phyloP scores from a whole-genome alignment of 2,329 filamentous ascomycete genomes.

The Epichloe festucae region DNA sequence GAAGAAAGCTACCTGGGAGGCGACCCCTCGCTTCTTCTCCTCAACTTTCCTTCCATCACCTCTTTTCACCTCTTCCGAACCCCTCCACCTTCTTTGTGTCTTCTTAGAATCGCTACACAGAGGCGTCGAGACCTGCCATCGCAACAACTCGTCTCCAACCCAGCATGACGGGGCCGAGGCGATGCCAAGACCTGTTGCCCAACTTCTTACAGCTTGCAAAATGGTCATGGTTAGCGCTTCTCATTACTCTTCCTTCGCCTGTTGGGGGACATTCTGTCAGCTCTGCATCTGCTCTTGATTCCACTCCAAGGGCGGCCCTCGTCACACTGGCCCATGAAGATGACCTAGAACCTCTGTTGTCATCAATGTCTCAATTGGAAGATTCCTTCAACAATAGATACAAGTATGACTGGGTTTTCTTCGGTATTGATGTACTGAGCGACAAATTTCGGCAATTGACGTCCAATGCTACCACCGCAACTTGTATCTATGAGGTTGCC shows the following conservation, averaged over 20 bases:
- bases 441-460: slow-evolving; percentile 62
- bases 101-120: background rate
- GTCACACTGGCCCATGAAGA: slow-evolving; percentile 19
- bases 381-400: slow-evolving; percentile 61
- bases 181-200: background rate
- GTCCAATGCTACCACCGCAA: slow-evolving; percentile 54
- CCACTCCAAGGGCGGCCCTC: slow-evolving; percentile 18
- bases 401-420: slow-evolving; percentile 81
- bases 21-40: background rate
- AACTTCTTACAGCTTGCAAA: slow-evolving; percentile 3
- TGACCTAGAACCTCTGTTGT: slow-evolving; percentile 19
- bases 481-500: slow-evolving; percentile 59
- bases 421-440: slow-evolving; percentile 69
- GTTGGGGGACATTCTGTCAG: slow-evolving; percentile 9
- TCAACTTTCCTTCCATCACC: background rate
- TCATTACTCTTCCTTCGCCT: slow-evolving; percentile 1
- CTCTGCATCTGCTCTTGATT: slow-evolving; percentile 10
- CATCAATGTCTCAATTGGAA: slow-evolving; percentile 42
- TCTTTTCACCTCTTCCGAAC: background rate
- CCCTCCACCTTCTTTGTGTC: background rate
- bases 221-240: slow-evolving; percentile 4
- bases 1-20: background rate
- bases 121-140: background rate
- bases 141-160: slow-evolving; percentile 5
- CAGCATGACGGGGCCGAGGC: slow-evolving; percentile 5